Conservation (phyloP, 805 yeast species). For the Lipomyces mesembrius region DNA sequence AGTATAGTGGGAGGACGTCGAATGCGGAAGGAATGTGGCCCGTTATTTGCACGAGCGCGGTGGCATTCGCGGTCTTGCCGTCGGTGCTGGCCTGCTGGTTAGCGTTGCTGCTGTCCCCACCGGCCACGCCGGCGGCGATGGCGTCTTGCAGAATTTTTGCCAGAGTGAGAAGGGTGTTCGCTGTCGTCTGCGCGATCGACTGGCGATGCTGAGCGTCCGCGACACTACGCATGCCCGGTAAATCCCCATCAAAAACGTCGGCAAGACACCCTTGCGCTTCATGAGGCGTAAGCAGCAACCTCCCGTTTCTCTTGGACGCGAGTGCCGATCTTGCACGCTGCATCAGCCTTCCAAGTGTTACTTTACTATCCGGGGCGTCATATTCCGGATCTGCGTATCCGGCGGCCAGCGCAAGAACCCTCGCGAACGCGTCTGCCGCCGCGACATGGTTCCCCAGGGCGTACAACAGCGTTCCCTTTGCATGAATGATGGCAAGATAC, state of each 20-base stretch:
- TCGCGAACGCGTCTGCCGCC: conserved; percentile 40
- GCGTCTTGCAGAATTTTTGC: conserved; percentile 47
- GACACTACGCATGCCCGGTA: conserved; percentile 23
- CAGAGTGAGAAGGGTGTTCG: conserved; percentile 44
- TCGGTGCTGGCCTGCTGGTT: conserved; percentile 7
- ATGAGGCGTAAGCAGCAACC: conserved; percentile 27
- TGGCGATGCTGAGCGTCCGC: conserved; percentile 25
- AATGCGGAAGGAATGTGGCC: conserved; percentile 41
- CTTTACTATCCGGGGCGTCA: conserved; percentile 7
- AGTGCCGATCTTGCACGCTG: conserved; percentile 26
- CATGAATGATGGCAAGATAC: conserved; percentile 30
- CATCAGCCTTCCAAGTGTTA: conserved; percentile 20
- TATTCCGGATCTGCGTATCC: conserved; percentile 6
- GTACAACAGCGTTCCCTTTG: conserved; percentile 38
- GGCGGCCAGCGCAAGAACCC: conserved; percentile 30
- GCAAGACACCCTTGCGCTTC: conserved; percentile 32
- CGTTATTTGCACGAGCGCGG: conserved; percentile 36
- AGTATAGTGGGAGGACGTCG: conserved; percentile 43
- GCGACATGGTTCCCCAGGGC: conserved; percentile 41
- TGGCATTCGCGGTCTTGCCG: conserved; percentile 21
- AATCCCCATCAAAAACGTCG: conserved; percentile 36
- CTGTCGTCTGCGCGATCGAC: conserved; percentile 30
- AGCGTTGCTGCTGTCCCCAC: conserved; percentile 2
- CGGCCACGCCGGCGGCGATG: conserved; percentile 40
- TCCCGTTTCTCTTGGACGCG: conserved; percentile 11